Evolutionary conservation across 108 stramenopile genomes (phyloP).

Genomic region (Mediolabrus comicus): DNA sequence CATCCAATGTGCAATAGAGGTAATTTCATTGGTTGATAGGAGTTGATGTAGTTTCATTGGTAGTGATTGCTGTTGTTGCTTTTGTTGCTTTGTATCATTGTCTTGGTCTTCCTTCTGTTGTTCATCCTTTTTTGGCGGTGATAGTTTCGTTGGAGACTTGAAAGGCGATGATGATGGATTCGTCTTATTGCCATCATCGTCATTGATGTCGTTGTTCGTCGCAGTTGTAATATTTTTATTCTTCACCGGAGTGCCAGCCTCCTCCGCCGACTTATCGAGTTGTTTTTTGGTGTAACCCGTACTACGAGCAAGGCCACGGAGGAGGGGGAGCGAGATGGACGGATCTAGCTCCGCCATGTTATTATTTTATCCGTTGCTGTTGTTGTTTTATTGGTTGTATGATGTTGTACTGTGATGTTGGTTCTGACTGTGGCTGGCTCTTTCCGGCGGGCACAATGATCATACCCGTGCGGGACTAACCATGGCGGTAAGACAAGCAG

Average conservation of each 20-base stretch:
- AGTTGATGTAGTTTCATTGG: background rate
- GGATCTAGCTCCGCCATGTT: conserved; percentile 3
- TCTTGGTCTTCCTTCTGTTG: background rate
- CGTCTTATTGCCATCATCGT: no score
- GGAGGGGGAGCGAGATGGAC: conserved; percentile 21
- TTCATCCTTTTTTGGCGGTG: background rate
- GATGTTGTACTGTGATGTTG: background rate
- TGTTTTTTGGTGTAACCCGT: background rate
- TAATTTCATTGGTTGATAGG: background rate
- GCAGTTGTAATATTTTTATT: background rate
- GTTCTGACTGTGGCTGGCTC: no score
- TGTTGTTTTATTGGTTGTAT: background rate
- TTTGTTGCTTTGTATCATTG: background rate
- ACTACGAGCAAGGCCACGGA: conserved; percentile 15
- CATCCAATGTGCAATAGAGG: background rate
- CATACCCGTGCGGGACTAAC: no score
- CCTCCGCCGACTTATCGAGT: background rate
- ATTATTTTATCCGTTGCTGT: background rate
- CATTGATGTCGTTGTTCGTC: background rate
- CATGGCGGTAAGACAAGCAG: no score
- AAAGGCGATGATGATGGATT: no score
- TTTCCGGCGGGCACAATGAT: no score
- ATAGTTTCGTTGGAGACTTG: no score
- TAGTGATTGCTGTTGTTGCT: background rate
- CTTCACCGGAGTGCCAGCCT: background rate